Percentiles rank a stretch among this genome's conserved stretches.
Evolutionary conservation across 768 basidiomycete species (phyloP).

Genomic region (Pulveroboletus sp.): DNA sequence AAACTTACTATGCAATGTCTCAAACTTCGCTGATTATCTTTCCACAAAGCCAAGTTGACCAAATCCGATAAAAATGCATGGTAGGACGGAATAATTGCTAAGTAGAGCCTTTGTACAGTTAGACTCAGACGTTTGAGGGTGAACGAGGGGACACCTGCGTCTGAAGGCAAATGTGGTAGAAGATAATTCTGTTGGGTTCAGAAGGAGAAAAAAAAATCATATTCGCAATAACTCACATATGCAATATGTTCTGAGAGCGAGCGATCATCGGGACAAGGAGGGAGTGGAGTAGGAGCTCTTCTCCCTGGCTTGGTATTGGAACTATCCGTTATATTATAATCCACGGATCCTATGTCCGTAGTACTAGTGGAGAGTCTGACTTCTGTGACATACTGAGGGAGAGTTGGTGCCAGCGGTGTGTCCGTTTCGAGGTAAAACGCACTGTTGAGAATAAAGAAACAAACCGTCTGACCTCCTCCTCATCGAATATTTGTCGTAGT

Average conservation of each 20-base stretch:
- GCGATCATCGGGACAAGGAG: slow-evolving; percentile 8
- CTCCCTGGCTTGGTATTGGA: not conserved
- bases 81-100: slow-evolving; percentile 49
- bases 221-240: slow-evolving; percentile 18
- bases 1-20: slow-evolving; percentile 48
- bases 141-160: slow-evolving; percentile 41
- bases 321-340: not conserved
- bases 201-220: slow-evolving; percentile 4
- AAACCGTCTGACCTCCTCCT: slow-evolving; percentile 60
- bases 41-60: slow-evolving; percentile 50
- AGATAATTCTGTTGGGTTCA: slow-evolving; percentile 34
- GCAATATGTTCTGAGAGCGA: slow-evolving; percentile 28
- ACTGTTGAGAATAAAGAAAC: slow-evolving; percentile 58
- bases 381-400: slow-evolving; percentile 54
- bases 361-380: slow-evolving; percentile 35
- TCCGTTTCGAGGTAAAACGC: slow-evolving; percentile 20
- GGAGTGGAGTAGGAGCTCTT: not conserved
- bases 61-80: slow-evolving; percentile 39
- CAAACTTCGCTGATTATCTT: slow-evolving; percentile 42
- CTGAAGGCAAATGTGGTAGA: slow-evolving; percentile 44
- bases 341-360: slow-evolving; percentile 24
- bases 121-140: slow-evolving; percentile 50
- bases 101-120: slow-evolving; percentile 50
- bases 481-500: slow-evolving; percentile 55
- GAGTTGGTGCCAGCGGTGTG: not conserved